Evolutionary conservation across 2,329 filamentous ascomycete genomes (phyloP), one percentile per base, ranked within the genome.

Genomic region (Calonectria montana): DNA sequence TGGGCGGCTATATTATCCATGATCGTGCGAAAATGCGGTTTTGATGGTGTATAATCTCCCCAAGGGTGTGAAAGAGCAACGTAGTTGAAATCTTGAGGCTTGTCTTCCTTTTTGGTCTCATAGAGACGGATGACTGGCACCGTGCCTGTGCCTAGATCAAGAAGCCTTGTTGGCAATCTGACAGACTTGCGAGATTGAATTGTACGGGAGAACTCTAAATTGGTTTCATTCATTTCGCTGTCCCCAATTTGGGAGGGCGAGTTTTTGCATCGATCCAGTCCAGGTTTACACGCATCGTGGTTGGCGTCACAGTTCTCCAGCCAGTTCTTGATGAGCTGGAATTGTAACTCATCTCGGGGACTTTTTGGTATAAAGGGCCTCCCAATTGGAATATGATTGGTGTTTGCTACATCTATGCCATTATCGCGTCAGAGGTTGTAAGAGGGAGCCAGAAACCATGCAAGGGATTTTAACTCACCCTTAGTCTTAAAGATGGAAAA

Each of bases 401-500:
- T 2, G 39, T 45, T 48, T 23, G 25, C 10, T 18, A 23, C 8
- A 31, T 15, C 55, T 31, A 7, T 41, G 25, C 16, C 7, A 23
- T 10, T n/a, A 21, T 31, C 23, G 21, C 4, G 18, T 41, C 31
- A 35, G 31, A 35, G 31, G 37, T 21, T 18, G 15, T n/a, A n/a
- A 18, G 39, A 43, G 15, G n/a, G 18, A 15, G 6, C 4, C 6
- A n/a, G n/a, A 18, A n/a, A 4, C 21, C 13, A 47, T 13, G 23
- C 8, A 23, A 43, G n/a, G 9, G 8, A n/a, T 47, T 47, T 12
- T 9, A 47, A n/a, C 31, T 50, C 31, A 72, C 67, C 67, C 9
- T n/a, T 2, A 35, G 37, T 18, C 43, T 21, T 23, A n/a, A 50
- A 72, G 27, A 72, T 67, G 15, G 72, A 73, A n/a, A 73, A 64